These are phyloP conservation scores for Favolaschia claudopus DNA, from an alignment of 768 basidiomycete species.

Conservation along the genomic window DNA sequence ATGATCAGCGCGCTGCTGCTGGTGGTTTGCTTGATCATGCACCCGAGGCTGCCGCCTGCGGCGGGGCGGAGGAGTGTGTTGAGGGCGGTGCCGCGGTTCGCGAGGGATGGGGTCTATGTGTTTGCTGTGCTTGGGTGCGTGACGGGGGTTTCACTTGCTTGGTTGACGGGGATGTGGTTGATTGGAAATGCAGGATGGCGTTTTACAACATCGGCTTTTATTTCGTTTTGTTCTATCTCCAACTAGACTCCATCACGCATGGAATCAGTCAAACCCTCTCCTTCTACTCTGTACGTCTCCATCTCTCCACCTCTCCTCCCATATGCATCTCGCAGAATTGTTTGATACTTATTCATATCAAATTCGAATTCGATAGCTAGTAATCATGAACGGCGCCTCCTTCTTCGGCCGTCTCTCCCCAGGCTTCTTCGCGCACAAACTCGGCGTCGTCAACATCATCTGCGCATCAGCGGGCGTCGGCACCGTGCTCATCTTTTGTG, in stretches of 20 bases:
- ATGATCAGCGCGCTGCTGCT: constrained; percentile 46
- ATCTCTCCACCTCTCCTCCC: no score
- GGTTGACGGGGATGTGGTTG: constrained; percentile 22
- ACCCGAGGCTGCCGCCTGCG: constrained; percentile 38
- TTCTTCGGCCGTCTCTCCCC: constrained; percentile 47
- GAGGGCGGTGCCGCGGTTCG: constrained; percentile 14
- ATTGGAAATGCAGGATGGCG: constrained; percentile 13
- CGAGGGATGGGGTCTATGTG: constrained; percentile 30
- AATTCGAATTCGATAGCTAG: constrained; percentile 31
- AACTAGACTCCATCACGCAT: constrained; percentile 42
- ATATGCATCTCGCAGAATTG: no score
- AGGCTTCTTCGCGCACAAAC: constrained; percentile 38
- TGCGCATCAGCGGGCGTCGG: constrained; percentile 29
- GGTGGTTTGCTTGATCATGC: constrained; percentile 46
- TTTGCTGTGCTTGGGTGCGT: constrained; percentile 27
- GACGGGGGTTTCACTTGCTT: constrained; percentile 31
- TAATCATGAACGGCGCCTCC: constrained; percentile 45
- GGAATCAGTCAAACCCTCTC: constrained; percentile 38
- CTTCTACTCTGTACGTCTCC: constrained; percentile 51
- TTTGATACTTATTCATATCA: no score
- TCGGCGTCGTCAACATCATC: constrained; percentile 38
- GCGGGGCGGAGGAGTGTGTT: constrained; percentile 12
- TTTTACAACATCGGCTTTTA: constrained; percentile 33
- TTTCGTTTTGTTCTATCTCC: constrained; percentile 45
- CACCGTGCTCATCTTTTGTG: constrained; percentile 37